Base-by-base conservation (phyloP, 805 yeast genomes). In the Hanseniaspora hatyaiensis region DNA sequence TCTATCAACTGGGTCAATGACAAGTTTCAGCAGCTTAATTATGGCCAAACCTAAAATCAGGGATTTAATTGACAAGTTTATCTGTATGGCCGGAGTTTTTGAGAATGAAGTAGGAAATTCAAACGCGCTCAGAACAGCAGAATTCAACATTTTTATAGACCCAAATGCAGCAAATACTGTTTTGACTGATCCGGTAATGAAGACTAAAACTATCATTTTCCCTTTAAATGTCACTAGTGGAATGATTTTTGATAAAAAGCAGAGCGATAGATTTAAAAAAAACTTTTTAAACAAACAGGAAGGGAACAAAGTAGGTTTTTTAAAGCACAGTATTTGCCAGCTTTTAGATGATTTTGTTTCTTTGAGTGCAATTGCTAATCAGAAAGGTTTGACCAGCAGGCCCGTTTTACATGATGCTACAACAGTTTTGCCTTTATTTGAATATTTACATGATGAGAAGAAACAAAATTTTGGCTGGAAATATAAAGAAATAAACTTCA, bases 51-150 rank as follows among this genome's bases (percentile, higher is more conserved):
- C 94, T 0, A 73, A 74, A 18, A 55, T 74, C 13, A 70, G 65
- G 49, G 37, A 60, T 1, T 67, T 71, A 44, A 67, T 86, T 45
- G 70, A 69, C 45, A 70, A 63, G 45, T 60, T 86, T 15, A 68
- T 82, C 11, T 71, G 82, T 18, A 84, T 86, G 94, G 95, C 95
- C 12, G 94, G 94, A 2, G 72, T 74, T 9, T 54, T 70, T 32
- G 57, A 61, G 26, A 51, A 56, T 4, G 52, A 57, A 24, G 59
- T 59, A 28, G 67, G 73, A 6, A 63, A 63, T n/a, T n/a, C n/a
- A n/a, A n/a, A n/a, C n/a, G n/a, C n/a, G n/a, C n/a, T n/a, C n/a
- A n/a, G n/a, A n/a, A n/a, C n/a, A n/a, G n/a, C n/a, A 33, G 94
- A 86, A 59, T 85, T 82, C 67, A 86, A 86, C 61, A 69, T 82